Base-by-base conservation (phyloP, 208 protist genomes). In the Wallacemonas collosoma region DNA sequence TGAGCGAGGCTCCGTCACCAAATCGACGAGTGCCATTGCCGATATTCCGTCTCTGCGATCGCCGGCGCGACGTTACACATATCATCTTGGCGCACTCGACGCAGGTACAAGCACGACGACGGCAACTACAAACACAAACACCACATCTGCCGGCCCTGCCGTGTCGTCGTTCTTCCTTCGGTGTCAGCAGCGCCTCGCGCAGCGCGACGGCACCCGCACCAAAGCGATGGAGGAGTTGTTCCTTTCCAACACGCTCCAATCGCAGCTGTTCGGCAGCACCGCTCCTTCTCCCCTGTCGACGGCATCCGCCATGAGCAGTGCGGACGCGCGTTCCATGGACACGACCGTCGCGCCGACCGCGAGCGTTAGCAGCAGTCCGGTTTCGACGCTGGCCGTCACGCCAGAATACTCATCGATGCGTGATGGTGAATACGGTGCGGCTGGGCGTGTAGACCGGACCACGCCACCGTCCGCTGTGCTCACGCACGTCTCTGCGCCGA, bases 171-270 rank as follows among this genome's bases (percentile, higher is more conserved):
- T 41, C n/a, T 65, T 65, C 36, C 6, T 65, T 4, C 60, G 36
- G 4, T 65, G 50, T 48, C 60, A 65, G 5, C 5, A 65, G 43
- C 60, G 60, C 60, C 60, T 65, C 40, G 44, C 45, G 3, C 60
- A n/a, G 8, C 60, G 60, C n/a, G 41, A 65, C 36, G 60, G 41
- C 41, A 4, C 9, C 11, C 60, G 60, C 38, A 51, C 60, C 36
- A 45, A 48, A 6, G 60, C 60, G 40, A 65, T 65, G 60, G 60
- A 65, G 60, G 60, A 35, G n/a, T 17, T 65, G 38, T 8, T 65
- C 4, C 43, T 65, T 4, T 65, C 60, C 12, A 41, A 26, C 60
- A 11, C 40, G 12, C 14, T 65, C 17, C 60, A 65, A 41, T 51
- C 60, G 26, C 60, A 65, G 41, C 8, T 65, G 12, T 17, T 50